Evolutionary conservation across 2,329 filamentous ascomycete genomes (phyloP), one percentile per base, ranked within the genome.

Genomic region (Ceratocystis huliohia): DNA sequence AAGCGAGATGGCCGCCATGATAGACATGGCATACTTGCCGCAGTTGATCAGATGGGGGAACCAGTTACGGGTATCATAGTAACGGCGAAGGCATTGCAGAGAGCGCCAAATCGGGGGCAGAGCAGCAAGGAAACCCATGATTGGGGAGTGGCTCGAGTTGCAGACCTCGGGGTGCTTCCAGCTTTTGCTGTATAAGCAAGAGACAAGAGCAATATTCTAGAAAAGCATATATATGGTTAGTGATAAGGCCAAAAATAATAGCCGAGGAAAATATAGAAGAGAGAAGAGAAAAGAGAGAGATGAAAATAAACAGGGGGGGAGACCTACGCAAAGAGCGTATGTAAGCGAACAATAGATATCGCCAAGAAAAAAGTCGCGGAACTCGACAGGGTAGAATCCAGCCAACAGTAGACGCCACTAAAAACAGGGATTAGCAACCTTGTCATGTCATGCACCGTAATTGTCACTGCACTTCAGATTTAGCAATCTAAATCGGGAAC

Each of bases 281-380:
- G 56, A 61, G 6, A 17, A 61, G 64, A n/a, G 48, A 65, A 69
- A 22, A 63, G 61, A 33, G 8, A 57, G 56, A 44, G n/a, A 65
- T 46, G n/a, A 33, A 17, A 65, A 25, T 5, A 5, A 7, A 20
- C 22, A 22, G 15, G 20, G 46, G 25, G 10, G 25, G 6, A 20
- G n/a, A 67, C 68, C 62, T 62, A 69, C 68, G 33, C 67, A 69
- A n/a, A 63, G 89, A 17, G 88, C 83, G 75, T 99, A 99, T 5
- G 92, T 96, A 66, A 96, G 80, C 2, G 94, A 97, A 76, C 93
- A 97, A 75, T 96, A 96, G 81, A 97, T 96, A 74, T 99, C 94
- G 64, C 94, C 94, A 0, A 97, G 82, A 75, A 96, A 97, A 77
- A 99, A 97, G 75, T 99, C 94, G 67, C 92, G 85, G 74, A 97